Conservation (phyloP, 2,329 filamentous ascomycete genomes). For the Cladosporium sp. region DNA sequence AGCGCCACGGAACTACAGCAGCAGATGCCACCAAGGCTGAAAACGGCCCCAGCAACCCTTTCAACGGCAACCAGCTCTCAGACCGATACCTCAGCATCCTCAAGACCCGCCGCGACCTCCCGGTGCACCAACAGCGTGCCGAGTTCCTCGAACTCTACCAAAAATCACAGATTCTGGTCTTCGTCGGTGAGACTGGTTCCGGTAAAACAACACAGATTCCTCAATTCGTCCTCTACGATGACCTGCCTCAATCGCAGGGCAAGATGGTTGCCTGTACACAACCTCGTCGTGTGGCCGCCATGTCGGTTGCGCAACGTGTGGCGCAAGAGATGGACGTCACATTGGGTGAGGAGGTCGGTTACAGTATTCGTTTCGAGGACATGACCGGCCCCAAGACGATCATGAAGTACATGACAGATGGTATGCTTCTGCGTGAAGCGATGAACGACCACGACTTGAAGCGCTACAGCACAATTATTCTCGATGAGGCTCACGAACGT, state of each 20-base stretch:
- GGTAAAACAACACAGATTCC: slow-evolving; percentile 99
- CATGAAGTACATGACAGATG: slow-evolving; percentile 99
- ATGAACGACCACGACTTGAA: slow-evolving; percentile 92
- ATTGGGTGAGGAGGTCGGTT: slow-evolving; percentile 91
- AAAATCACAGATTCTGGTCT: slow-evolving; percentile 90
- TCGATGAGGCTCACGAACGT: slow-evolving; percentile 97
- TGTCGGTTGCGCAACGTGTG: slow-evolving; percentile 97
- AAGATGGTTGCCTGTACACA: slow-evolving; percentile 98
- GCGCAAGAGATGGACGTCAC: slow-evolving; percentile 93
- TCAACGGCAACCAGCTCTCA: slow-evolving; percentile 73
- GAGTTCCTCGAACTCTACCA: slow-evolving; percentile 95
- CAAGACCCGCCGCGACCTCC: slow-evolving; percentile 75
- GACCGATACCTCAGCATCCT: slow-evolving; percentile 87
- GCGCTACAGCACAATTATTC: slow-evolving; percentile 94
- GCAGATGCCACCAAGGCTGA: slow-evolving; percentile 69
- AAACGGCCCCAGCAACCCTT: slow-evolving; percentile 77
- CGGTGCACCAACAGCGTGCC: slow-evolving; percentile 84
- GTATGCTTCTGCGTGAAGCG: slow-evolving; percentile 93
- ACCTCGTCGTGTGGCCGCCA: slow-evolving; percentile 93
- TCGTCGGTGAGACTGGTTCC: slow-evolving; percentile 98
- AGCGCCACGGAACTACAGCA: slow-evolving; percentile 76
- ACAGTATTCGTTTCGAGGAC: slow-evolving; percentile 98
- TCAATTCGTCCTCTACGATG: slow-evolving; percentile 96
- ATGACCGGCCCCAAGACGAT: slow-evolving; percentile 82
- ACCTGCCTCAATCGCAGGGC: slow-evolving; percentile 76